Evolutionary conservation across 805 yeast species (phyloP).

Genomic region (Saccharomycopsis sp.): DNA sequence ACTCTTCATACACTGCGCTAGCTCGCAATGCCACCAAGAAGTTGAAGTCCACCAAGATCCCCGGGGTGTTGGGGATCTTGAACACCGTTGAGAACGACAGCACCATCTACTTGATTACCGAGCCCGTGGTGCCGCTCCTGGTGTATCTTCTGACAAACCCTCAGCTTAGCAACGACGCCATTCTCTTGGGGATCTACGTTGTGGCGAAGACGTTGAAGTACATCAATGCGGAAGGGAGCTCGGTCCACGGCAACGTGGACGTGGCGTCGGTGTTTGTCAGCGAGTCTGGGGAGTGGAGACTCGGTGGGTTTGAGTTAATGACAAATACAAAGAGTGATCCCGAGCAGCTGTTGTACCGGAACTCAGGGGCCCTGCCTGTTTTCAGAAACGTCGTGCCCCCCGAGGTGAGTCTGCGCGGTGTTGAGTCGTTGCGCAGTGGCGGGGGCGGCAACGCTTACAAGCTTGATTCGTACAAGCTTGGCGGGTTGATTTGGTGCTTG

Average conservation of each 20-base stretch:
- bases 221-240: conserved; percentile 30
- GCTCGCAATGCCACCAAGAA: conserved; percentile 39
- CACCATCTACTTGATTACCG: conserved; percentile 43
- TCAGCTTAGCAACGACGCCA: conserved; percentile 28
- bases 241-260: conserved; percentile 57
- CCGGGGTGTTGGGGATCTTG: conserved; percentile 54
- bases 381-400: conserved; percentile 38
- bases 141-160: conserved; percentile 29
- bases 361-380: conserved; percentile 29
- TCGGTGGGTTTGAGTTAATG: conserved; percentile 72
- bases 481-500: conserved; percentile 42
- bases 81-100: conserved; percentile 60
- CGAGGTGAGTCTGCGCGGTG: conserved; percentile 40
- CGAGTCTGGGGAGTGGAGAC: conserved; percentile 69
- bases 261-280: conserved; percentile 54
- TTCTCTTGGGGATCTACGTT: conserved; percentile 47
- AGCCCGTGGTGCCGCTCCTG: conserved; percentile 48
- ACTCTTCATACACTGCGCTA: conserved; percentile 27
- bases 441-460: conserved; percentile 33
- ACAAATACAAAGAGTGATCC: conserved; percentile 26
- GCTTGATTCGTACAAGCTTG: conserved; percentile 59
- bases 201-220: conserved; percentile 40
- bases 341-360: conserved; percentile 29
- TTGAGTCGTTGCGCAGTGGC: conserved; percentile 30
- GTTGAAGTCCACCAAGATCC: conserved; percentile 52